Evolutionary conservation across 2,329 filamentous ascomycete genomes (phyloP), one percentile per base, ranked within the genome.

Genomic region (Paramyrothecium roridum): DNA sequence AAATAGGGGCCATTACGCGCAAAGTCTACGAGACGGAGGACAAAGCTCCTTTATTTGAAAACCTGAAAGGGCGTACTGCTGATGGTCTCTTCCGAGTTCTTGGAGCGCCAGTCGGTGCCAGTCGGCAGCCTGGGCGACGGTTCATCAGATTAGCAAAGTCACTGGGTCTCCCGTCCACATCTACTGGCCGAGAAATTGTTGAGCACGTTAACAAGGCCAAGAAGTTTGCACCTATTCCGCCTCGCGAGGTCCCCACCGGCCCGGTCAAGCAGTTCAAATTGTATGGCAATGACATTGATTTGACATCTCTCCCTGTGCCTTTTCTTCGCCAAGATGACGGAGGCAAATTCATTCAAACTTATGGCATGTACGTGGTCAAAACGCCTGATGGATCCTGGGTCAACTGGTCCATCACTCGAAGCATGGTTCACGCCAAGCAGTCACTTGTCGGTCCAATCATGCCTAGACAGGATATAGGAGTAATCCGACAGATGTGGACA

Each of bases 11-110:
- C 4, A 79, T 81, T 48, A 77, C 74, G 13, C 69, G 79, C 12
- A 68, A 64, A n/a, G 76, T 75, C 3, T 74, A 70, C 46, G 79
- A 82, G 57, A 75, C 63, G 0, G 61, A 79, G 40, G 73, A 73
- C 48, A 77, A 74, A 45, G 79, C 79, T 0, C 78, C 78, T 0
- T 67, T 82, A 0, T 80, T 82, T 70, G 79, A 81, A 63, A 82
- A 80, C 37, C 56, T 82, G 47, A 78, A 73, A 53, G 79, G 79
- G 1, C 33, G 33, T 16, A 60, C 59, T 2, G 65, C 67, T 13
- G 63, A 78, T 48, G 79, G 79, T 3, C 64, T 82, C 3, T 63
- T 58, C 58, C 69, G 78, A 7, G 80, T 81, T 26, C 69, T 82
- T 1, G 79, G 78, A 20, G 74, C 73, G 0, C 73, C 78, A 10